These are phyloP conservation scores for Casuarina glauca DNA, from an alignment of 306 rosid species.

Conservation along the genomic window DNA sequence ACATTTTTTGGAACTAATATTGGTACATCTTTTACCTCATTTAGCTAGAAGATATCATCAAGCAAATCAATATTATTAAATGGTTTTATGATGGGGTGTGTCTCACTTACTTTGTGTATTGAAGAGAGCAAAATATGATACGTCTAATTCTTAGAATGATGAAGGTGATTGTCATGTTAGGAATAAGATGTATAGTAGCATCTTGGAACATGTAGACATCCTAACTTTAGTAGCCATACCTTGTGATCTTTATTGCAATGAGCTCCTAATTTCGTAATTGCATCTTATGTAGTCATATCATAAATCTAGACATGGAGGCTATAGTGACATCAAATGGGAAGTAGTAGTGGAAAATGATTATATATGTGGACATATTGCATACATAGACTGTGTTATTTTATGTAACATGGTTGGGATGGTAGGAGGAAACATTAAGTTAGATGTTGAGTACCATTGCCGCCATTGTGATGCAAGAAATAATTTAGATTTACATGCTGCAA, in stretches of 20 bases:
- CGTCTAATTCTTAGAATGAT: conserved; percentile 31
- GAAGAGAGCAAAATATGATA: conserved; percentile 39
- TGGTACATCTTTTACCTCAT: conserved; percentile 58
- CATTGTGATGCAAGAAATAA: conserved; percentile 82
- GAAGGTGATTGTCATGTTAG: conserved; percentile 55
- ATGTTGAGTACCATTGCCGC: conserved; percentile 72
- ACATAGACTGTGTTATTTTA: conserved; percentile 71
- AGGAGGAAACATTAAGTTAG: conserved; percentile 64
- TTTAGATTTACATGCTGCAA: conserved; percentile 56
- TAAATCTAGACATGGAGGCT: conserved; percentile 57
- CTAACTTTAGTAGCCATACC: conserved; percentile 41
- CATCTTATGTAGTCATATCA: conserved; percentile 66
- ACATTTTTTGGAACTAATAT: conserved; percentile 46
- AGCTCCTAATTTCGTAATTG: conserved; percentile 76
- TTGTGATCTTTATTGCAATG: conserved; percentile 80
- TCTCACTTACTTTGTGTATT: conserved; percentile 41
- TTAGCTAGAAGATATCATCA: conserved; percentile 79
- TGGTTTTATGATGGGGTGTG: conserved; percentile 30
- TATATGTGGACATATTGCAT: conserved; percentile 80
- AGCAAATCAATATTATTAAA: conserved; percentile 24
- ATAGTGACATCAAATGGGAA: conserved; percentile 65
- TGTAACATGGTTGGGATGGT: conserved; percentile 69
- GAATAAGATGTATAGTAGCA: conserved; percentile 58
- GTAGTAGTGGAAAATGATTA: conserved; percentile 32
- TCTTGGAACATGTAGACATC: conserved; percentile 36